Evolutionary conservation across 768 basidiomycete genomes (phyloP).

Genomic region (Daedaleopsis sinensis): DNA sequence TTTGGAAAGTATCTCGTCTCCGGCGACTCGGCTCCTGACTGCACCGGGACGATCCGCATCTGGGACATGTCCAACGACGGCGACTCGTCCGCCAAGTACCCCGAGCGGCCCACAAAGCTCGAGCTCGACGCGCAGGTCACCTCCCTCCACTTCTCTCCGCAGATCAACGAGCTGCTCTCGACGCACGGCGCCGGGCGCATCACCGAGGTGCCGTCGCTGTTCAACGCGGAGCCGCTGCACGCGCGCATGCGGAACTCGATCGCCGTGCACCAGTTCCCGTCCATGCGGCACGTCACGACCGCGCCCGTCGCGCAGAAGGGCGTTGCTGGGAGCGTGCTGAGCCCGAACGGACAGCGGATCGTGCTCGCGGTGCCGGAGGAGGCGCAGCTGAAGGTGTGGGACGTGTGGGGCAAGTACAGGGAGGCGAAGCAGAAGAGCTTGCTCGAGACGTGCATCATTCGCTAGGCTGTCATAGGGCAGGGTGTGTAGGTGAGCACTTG

Average conservation of each 20-base stretch:
- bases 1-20: slow-evolving; percentile 52
- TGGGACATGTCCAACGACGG: slow-evolving; percentile 54
- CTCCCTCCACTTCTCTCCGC: slow-evolving; percentile 72
- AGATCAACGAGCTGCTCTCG: slow-evolving; percentile 84
- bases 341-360: slow-evolving; percentile 53
- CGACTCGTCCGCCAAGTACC: slow-evolving; percentile 41
- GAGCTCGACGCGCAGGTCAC: slow-evolving; percentile 64
- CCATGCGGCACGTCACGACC: slow-evolving; percentile 58
- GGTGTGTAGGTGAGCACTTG: not conserved
- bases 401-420: slow-evolving; percentile 51
- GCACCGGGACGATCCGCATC: slow-evolving; percentile 52
- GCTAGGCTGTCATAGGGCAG: not conserved
- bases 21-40: slow-evolving; percentile 43
- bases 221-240: slow-evolving; percentile 10
- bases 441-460: slow-evolving; percentile 16
- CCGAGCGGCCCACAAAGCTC: slow-evolving; percentile 41
- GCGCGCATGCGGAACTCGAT: slow-evolving; percentile 36
- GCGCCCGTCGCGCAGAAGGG: slow-evolving; percentile 46
- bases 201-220: slow-evolving; percentile 20
- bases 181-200: slow-evolving; percentile 65
- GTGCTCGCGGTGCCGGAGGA: slow-evolving; percentile 65
- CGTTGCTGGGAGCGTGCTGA: slow-evolving; percentile 61
- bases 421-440: slow-evolving; percentile 20
- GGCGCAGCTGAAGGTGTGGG: slow-evolving; percentile 68
- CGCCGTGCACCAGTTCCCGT: slow-evolving; percentile 61